Base-by-base conservation (phyloP, 2,329 filamentous ascomycete genomes). In the Amylocarpus encephaloides region DNA sequence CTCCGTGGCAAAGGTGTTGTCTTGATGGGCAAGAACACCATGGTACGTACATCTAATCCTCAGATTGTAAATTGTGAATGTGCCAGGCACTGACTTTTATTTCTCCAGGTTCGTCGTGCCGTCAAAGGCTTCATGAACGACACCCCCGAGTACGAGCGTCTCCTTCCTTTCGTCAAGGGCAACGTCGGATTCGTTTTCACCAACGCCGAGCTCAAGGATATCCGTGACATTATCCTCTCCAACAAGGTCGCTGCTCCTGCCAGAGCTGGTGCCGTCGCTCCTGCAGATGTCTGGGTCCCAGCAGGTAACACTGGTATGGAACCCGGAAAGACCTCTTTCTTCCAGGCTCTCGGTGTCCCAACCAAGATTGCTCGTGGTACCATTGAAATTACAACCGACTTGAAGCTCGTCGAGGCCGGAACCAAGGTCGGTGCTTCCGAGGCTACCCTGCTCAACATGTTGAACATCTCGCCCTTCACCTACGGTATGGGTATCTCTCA, bases 291-390 rank as follows among this genome's bases (percentile, higher is more conserved):
- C 72, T 98, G 77, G 79, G 73, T 98, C 64, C 93, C 93, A 63
- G 93, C 91, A 66, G 93, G 93, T 76, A 98, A 98, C 87, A 98
- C 93, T 69, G 93, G 93, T 79, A 98, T 98, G 93, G 93, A 98
- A 77, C 94, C 93, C 72, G 94, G 94, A 76, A 98, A 98, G 88
- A 98, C 93, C 70, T 97, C 93, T 72, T 98, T 98, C 90, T 98
- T 98, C 91, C 93, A 98, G 86, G 93, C 93, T 69, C 93, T 98
- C 76, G 92, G 92, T 89, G 90, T 98, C 72, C 93, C 93, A 71
- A 98, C 93, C 83, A 98, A 98, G 90, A 98, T 98, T 78, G 93
- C 93, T 72, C 93, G 93, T 95, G 94, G 93, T 94, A 98, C 93
- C 78, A 98, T 98, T 78, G 93, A 98, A 88, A 98, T 98, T 71